phyloP scores from a whole-genome alignment of 192 early-diverging fungal species.

The Allomyces arbusculus region DNA sequence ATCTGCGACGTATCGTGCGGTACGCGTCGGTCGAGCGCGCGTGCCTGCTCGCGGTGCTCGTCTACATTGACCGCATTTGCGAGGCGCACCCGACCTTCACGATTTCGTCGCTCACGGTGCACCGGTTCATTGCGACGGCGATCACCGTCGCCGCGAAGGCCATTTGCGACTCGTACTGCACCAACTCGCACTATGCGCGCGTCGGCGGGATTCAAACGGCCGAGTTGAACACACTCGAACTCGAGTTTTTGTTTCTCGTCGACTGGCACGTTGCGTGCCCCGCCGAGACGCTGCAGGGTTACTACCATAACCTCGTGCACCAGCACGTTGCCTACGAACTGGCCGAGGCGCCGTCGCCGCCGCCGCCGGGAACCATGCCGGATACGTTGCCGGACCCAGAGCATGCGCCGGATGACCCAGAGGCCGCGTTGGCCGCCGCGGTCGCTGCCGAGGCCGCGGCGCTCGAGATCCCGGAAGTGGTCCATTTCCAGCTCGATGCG shows the following conservation, averaged over 20 bases:
- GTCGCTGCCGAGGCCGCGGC: too few species aligned
- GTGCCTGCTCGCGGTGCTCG: constrained; percentile 66
- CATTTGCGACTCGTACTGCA: constrained; percentile 82
- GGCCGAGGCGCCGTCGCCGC: constrained; percentile 1
- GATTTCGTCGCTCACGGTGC: constrained; percentile 79
- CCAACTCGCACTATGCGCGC: constrained; percentile 85
- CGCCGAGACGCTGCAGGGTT: constrained; percentile 63
- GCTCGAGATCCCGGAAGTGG: too few species aligned
- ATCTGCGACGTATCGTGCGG: constrained; percentile 72
- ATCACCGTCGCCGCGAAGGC: constrained; percentile 71
- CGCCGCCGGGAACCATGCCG: not conserved
- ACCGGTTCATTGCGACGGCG: constrained; percentile 81
- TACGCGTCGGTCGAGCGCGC: constrained; percentile 78
- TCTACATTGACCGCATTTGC: constrained; percentile 87
- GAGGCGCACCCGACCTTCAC: constrained; percentile 54
- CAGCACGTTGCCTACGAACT: constrained; percentile 42
- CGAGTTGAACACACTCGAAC: constrained; percentile 81
- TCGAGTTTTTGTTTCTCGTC: constrained; percentile 73
- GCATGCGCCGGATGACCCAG: too few species aligned
- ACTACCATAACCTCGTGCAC: constrained; percentile 74
- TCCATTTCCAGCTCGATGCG: too few species aligned
- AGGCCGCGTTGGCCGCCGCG: too few species aligned
- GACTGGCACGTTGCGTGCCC: constrained; percentile 74
- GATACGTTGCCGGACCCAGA: not conserved
- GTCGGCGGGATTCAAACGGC: constrained; percentile 84